Evolutionary conservation across 2,329 filamentous ascomycete genomes (phyloP), one percentile per base, ranked within the genome.

Genomic region (Monascus ruber): DNA sequence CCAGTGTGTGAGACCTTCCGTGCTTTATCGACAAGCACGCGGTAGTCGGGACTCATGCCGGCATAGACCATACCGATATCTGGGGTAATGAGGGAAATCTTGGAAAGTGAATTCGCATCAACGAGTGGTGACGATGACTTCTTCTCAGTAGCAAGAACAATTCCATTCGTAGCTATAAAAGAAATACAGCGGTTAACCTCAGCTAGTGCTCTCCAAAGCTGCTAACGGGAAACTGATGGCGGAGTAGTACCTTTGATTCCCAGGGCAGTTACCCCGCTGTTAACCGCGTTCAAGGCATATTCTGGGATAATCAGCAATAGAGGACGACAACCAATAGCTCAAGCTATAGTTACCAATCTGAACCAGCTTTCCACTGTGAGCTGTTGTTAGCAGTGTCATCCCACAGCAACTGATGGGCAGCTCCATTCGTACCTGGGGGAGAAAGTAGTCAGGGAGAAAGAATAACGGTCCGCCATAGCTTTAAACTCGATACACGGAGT

Each of bases 41-140:
- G 81, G 72, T 96, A 98, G 68, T 98, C 91, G 43, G 91, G 91
- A 26, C 91, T 89, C 91, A 98, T 98, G 62, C 91, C 91, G 38
- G 87, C 88, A 72, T 98, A 98, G 56, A 98, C 91, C 85, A 96
- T 95, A 64, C 91, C 91, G 66, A 98, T 96, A 75, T 98, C 91
- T 57, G 91, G 91, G 35, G 91, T 98, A 71, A 98, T 88, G 63
- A 93, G 79, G 64, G 86, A 94, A 71, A 98, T 85, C 75, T 98
- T 98, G 56, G 88, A 91, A 50, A 94, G 81, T 32, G 91, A 96
- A 55, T 83, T 79, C 54, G 91, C 82, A 63, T 98, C 91, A 72
- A 94, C 89, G 58, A 98, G 84, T 38, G 91, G 88, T 36, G 91
- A 95, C 31, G 89, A 95, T 34, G 89, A 95, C 71, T 98, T 98